These are phyloP conservation scores for Penicillium sp. DNA, from an alignment of 2,329 filamentous ascomycete species.

Conservation along the genomic window DNA sequence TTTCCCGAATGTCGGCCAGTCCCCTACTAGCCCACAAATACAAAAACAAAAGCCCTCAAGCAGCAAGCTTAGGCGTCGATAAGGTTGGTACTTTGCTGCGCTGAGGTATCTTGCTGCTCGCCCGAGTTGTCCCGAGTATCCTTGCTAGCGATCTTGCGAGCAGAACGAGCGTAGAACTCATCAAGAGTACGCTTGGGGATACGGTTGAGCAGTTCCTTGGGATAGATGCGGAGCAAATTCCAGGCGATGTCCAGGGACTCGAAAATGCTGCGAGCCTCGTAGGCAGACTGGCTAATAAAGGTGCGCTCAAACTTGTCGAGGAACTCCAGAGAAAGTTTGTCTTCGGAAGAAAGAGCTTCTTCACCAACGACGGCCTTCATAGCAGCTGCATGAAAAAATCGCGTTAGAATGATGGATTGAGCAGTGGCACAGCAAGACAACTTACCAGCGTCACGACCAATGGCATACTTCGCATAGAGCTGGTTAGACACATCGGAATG, in stretches of 20 bases:
- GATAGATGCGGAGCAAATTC: constrained; percentile 93
- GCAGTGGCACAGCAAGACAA: constrained; percentile 1
- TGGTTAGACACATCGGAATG: constrained; percentile 99
- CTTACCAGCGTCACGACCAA: constrained; percentile 79
- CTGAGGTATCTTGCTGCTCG: constrained; percentile 24
- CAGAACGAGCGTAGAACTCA: constrained; percentile 67
- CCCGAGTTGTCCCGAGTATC: constrained; percentile 44
- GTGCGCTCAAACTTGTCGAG: constrained; percentile 96
- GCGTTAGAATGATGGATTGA: neutral
- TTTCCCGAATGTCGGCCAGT: constrained; percentile 1
- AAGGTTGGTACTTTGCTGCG: constrained; percentile 33
- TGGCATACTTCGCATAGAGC: constrained; percentile 98
- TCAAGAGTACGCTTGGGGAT: constrained; percentile 77
- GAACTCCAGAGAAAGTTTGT: constrained; percentile 97
- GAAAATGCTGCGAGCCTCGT: constrained; percentile 85
- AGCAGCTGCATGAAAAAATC: constrained; percentile 53
- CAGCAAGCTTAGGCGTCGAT: constrained; percentile 36
- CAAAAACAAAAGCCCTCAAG: neutral
- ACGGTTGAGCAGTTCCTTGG: constrained; percentile 95
- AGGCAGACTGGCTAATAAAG: constrained; percentile 86
- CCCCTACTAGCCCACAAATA: neutral
- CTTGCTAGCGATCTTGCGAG: constrained; percentile 42
- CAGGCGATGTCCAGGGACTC: constrained; percentile 95
- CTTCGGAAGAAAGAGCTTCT: constrained; percentile 88
- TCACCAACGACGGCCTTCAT: constrained; percentile 99